Evolutionary conservation across 2,329 filamentous ascomycete species (phyloP).

Genomic region (Cordyceps sp.): DNA sequence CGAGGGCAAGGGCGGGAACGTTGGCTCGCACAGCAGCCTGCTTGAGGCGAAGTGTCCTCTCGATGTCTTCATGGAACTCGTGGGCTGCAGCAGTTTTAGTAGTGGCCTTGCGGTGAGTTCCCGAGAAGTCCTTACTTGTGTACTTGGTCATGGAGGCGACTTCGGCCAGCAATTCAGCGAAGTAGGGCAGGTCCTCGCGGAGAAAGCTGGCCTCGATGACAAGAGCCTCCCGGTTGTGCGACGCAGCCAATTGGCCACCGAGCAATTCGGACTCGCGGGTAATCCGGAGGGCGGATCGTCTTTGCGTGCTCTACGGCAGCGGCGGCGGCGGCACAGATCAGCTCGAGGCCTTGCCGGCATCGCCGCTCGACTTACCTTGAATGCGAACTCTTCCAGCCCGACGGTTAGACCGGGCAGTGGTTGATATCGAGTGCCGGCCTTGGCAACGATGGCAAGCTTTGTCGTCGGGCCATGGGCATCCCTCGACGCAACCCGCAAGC

Average conservation of each 20-base stretch:
- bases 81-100: conserved; percentile 40
- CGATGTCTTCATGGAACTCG: conserved; percentile 80
- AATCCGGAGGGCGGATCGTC: conserved; percentile 82
- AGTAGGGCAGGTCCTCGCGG: conserved; percentile 90
- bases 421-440: conserved; percentile 90
- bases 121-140: conserved; percentile 36
- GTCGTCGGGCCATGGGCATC: conserved; percentile 79
- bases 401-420: conserved; percentile 76
- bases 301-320: conserved; percentile 54
- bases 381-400: conserved; percentile 87
- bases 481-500: conserved; percentile 84
- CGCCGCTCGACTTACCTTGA: conserved; percentile 49
- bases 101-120: conserved; percentile 4
- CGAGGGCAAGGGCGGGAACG: conserved; percentile 53
- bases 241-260: conserved; percentile 73
- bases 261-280: conserved; percentile 90
- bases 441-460: conserved; percentile 79
- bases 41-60: conserved; percentile 58
- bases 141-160: conserved; percentile 81
- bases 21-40: conserved; percentile 56
- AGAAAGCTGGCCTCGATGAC: conserved; percentile 91
- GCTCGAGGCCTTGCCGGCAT: conserved; percentile 15
- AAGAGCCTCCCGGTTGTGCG: conserved; percentile 85
- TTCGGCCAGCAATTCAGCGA: conserved; percentile 87
- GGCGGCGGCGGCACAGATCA: conserved; percentile 25